Base-by-base conservation (phyloP, 495 filamentous ascomycete genomes). In the Friedmanniomyces simplex region DNA sequence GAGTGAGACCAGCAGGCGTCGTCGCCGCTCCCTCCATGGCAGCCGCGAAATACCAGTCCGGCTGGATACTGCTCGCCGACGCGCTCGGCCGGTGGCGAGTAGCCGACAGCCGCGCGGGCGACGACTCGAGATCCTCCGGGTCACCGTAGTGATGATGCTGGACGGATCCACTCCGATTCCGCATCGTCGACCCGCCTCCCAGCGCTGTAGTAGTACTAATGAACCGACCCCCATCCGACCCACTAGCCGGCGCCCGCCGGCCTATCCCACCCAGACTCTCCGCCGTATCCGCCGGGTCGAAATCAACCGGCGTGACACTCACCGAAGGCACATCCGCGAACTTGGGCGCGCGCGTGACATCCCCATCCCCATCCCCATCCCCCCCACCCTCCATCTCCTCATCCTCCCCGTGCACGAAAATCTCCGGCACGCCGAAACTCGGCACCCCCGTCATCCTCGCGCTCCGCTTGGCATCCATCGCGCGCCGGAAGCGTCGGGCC, bases 401-500 rank as follows among this genome's bases (percentile, higher is more conserved):
- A 3, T 62, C 50, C 16, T 78, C 77, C 49, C 81, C 85, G 60
- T 96, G 90, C 28, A 97, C 85, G 57, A 86, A 84, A 60, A 97
- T 96, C 63, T 95, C 89, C 1, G 93, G 93, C 28, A 96, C 87
- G 26, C 79, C 81, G 63, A 97, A 84, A 54, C 88, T 83, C 11
- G 90, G 88, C 51, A 91, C 72, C 14, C 74, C 79, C 30, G 83
- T 83, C 80, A 94, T 86, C 52, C 86, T 86, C 34, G 80, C 82
- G 18, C 80, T 80, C 54, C 78, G 76, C 68, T 86, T 87, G 54
- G 72, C 74, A 32, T 88, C 83, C 63, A 84, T 73, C 59, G 77
- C 76, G 20, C 78, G 85, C 64, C 87, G 82, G 77, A 96, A 96
- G 59, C 79, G 74, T 26, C 91, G 87, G 51, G 81, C 79, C 82